Evolutionary conservation across 2,329 filamentous ascomycete genomes (phyloP).

Genomic region (Penicillium sp.): DNA sequence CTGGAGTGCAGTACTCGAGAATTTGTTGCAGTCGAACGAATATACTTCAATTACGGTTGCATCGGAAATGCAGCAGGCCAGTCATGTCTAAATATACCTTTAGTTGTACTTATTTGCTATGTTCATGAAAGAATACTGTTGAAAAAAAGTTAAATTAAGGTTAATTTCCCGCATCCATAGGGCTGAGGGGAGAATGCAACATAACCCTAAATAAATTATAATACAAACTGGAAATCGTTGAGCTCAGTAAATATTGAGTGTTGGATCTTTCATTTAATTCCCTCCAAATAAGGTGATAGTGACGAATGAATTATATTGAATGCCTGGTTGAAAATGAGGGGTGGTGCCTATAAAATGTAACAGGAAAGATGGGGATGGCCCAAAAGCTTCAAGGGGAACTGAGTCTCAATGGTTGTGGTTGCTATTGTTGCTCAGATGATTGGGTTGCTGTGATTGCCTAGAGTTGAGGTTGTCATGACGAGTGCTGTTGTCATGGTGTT

Average conservation of each 20-base stretch:
- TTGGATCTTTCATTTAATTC: not conserved
- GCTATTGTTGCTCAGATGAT: not conserved
- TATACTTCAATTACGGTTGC: too few relatives aligned
- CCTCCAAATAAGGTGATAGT: not conserved
- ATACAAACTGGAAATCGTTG: not conserved
- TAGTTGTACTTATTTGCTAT: too few relatives aligned
- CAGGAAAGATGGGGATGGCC: not conserved
- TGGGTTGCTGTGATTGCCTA: not conserved
- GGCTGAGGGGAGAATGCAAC: not conserved
- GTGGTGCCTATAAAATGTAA: not conserved
- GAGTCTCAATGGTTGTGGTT: too few relatives aligned
- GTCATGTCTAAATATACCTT: too few relatives aligned
- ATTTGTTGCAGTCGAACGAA: too few relatives aligned
- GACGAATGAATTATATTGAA: not conserved
- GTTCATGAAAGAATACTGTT: too few relatives aligned
- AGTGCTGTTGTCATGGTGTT: not conserved
- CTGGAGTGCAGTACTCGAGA: too few relatives aligned
- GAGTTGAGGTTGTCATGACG: not conserved
- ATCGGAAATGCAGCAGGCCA: too few relatives aligned
- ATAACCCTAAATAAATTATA: not conserved
- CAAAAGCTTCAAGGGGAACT: too few relatives aligned
- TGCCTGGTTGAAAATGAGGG: not conserved
- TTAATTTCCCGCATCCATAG: too few relatives aligned
- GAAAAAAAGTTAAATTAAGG: too few relatives aligned
- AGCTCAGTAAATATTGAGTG: not conserved